Conservation (phyloP, 805 yeast species). For the Yamadazyma endophytica region DNA sequence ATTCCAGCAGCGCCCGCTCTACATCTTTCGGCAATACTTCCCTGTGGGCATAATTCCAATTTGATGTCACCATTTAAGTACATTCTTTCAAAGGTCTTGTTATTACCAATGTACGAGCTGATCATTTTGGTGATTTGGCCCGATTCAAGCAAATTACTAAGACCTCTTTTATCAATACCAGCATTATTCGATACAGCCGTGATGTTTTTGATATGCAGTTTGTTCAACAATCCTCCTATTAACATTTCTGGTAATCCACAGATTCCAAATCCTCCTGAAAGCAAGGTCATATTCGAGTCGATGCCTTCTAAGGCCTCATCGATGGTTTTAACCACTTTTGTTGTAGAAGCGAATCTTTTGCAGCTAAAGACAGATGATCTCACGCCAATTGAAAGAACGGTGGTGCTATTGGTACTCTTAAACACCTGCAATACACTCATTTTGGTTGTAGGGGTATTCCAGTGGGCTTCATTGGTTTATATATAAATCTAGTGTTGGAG, state of each 20-base stretch:
- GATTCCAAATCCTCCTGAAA: slow-evolving; percentile 50
- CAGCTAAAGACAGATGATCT: too few relatives aligned
- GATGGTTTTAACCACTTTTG: slow-evolving; percentile 15
- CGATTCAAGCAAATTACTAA: slow-evolving; percentile 34
- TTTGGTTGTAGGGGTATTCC: not conserved
- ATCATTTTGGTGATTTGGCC: slow-evolving; percentile 44
- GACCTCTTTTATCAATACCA: slow-evolving; percentile 42
- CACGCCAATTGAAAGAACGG: too few relatives aligned
- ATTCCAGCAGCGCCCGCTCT: slow-evolving; percentile 48
- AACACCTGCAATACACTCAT: too few relatives aligned
- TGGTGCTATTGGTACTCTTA: too few relatives aligned
- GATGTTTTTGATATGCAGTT: slow-evolving; percentile 29
- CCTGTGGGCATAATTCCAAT: slow-evolving; percentile 48
- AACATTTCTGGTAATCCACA: slow-evolving; percentile 46
- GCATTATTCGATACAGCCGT: slow-evolving; percentile 48
- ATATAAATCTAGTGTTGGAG: not conserved
- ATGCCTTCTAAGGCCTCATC: slow-evolving; percentile 30
- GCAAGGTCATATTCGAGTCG: slow-evolving; percentile 24
- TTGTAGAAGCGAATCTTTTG: slow-evolving; percentile 3
- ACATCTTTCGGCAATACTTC: slow-evolving; percentile 46
- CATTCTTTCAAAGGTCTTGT: slow-evolving; percentile 35
- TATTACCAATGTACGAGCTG: slow-evolving; percentile 44
- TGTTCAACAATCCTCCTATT: slow-evolving; percentile 31
- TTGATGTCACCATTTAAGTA: slow-evolving; percentile 42
- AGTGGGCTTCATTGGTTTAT: not conserved